These are phyloP conservation scores for Blastomyces emzantsi DNA, from an alignment of 2,329 filamentous ascomycete genomes.

Conservation along the genomic window DNA sequence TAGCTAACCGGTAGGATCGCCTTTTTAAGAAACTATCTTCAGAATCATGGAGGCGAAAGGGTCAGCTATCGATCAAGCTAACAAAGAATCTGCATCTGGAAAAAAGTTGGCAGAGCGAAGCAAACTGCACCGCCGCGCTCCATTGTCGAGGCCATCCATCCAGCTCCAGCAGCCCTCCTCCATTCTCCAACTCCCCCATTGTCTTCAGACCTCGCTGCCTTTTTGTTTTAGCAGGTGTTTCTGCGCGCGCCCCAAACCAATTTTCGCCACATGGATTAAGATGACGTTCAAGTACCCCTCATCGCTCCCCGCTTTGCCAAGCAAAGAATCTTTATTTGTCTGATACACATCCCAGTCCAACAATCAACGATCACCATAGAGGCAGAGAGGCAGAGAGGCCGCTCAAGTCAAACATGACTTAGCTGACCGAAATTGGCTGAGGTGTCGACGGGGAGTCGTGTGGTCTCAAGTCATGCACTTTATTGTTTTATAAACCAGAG, in stretches of 20 bases:
- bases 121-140: constrained; percentile 1
- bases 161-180: not conserved
- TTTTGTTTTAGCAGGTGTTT: not conserved
- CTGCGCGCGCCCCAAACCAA: not conserved
- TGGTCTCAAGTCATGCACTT: not conserved
- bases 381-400: not conserved
- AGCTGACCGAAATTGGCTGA: not conserved
- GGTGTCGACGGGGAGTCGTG: not conserved
- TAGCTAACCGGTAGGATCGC: too few relatives aligned
- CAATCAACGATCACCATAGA: not conserved
- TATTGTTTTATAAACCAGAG: not conserved
- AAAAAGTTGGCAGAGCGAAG: constrained; percentile 4
- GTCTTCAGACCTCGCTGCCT: not conserved
- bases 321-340: not conserved
- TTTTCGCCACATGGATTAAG: not conserved
- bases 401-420: not conserved
- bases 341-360: not conserved
- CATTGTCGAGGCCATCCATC: not conserved
- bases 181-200: not conserved
- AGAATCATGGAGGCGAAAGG: not conserved
- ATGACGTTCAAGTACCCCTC: not conserved
- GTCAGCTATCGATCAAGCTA: not conserved
- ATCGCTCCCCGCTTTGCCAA: not conserved
- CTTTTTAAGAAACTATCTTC: too few relatives aligned
- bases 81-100: not conserved